Evolutionary conservation across 2,329 filamentous ascomycete species (phyloP), one percentile per base, ranked within the genome.

Genomic region (Penicillium sp.): DNA sequence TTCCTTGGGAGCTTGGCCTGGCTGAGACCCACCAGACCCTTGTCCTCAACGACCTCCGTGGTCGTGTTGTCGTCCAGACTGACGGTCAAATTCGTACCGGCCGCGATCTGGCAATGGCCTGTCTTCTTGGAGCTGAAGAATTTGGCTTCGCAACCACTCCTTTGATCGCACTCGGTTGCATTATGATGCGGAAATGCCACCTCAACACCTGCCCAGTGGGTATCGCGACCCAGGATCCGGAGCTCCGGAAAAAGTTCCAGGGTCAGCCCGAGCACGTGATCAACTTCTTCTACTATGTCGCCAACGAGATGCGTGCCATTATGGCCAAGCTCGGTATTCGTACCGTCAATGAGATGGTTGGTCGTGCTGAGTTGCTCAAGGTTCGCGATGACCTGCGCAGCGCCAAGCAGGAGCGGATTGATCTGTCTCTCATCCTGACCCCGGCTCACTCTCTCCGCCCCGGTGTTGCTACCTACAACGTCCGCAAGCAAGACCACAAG

Each of bases 201-300:
- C 70, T 84, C 54, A 96, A 95, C 72, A 92, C 90, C 2, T 89
- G 93, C 79, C 92, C 93, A 10, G 93, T 97, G 11, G 94, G 94
- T 76, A 96, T 98, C 60, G 94, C 94, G 3, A 96, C 93, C 0
- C 94, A 98, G 73, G 93, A 97, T 69, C 92, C 92, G n/a, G 90
- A 94, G 73, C 84, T 98, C 2, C 87, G 94, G 60, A 90, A 93
- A 83, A 98, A 97, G 80, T 97, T 98, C 78, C 83, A 88, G 67
- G 94, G 94, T 62, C 93, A 91, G 1, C 93, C 94, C 11, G 94
- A 98, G 79, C 92, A 97, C 69, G 93, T 96, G 58, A 97, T 98
- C 78, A 98, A 97, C 84, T 97, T 97, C 83, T 96, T 96, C 81
- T 98, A 97, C 81, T 98, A 97, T 72, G 85, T 98, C 54, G 90